These are phyloP conservation scores for Daldinia concentrica DNA, from an alignment of 495 filamentous ascomycete species.

Conservation along the genomic window DNA sequence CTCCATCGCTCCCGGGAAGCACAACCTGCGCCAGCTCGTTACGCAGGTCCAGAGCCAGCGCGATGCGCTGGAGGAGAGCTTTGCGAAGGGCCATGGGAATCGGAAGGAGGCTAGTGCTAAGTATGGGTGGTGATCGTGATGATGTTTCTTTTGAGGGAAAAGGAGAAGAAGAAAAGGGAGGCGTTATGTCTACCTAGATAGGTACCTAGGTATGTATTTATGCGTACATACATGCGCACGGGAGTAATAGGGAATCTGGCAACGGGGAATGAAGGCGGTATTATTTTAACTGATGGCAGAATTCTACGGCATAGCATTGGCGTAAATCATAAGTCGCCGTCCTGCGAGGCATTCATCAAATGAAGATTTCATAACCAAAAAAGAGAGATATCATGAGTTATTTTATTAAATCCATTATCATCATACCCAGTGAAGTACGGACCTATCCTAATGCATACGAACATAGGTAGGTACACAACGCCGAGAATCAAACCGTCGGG, in stretches of 20 bases:
- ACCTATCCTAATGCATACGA: background rate
- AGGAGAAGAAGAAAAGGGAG: background rate
- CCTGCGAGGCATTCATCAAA: background rate
- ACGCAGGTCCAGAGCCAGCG: slow-evolving; percentile 80
- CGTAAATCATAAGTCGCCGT: background rate
- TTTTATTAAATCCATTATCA: background rate
- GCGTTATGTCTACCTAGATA: background rate
- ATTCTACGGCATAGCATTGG: no score
- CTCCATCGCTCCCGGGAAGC: slow-evolving; percentile 80
- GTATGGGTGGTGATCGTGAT: slow-evolving; percentile 77
- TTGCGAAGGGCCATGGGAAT: slow-evolving; percentile 76
- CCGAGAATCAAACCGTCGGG: background rate
- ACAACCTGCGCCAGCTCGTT: slow-evolving; percentile 86
- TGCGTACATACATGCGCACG: background rate
- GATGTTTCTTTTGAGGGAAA: background rate
- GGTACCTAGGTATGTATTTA: background rate
- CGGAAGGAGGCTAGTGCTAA: slow-evolving; percentile 78
- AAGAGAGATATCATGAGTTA: background rate
- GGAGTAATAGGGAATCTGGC: no score
- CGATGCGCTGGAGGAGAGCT: slow-evolving; percentile 88
- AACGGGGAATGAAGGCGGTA: no score
- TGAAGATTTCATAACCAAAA: background rate
- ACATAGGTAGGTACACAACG: background rate
- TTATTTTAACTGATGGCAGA: no score
- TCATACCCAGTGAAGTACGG: background rate